These are phyloP conservation scores for Tetradesmus lagerheimii DNA, from an alignment of 139 green algal genomes.

Conservation along the genomic window DNA sequence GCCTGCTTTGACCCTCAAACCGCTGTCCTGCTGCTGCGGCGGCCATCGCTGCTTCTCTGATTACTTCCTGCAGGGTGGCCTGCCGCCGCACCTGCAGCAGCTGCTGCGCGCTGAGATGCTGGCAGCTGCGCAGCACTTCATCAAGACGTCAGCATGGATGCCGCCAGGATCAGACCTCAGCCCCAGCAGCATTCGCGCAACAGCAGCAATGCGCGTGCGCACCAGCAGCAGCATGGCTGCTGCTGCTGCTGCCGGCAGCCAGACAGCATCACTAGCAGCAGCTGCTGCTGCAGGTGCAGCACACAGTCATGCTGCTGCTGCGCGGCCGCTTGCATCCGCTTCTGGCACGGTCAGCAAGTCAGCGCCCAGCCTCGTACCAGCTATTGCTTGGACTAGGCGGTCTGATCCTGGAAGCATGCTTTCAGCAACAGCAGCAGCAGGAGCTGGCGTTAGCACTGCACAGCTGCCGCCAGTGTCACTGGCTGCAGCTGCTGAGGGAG, in stretches of 20 bases:
- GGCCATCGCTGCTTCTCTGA: not conserved
- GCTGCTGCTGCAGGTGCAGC: not conserved
- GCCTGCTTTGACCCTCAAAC: no score
- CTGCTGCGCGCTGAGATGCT: constrained; percentile 38
- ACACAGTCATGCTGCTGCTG: not conserved
- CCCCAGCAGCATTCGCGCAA: not conserved
- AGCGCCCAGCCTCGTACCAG: not conserved
- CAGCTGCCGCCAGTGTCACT: not conserved
- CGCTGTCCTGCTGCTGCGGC: not conserved
- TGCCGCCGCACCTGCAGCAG: constrained; percentile 66
- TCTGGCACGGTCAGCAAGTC: not conserved
- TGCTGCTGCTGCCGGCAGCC: not conserved
- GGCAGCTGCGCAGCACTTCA: constrained; percentile 27
- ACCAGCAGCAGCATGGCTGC: not conserved
- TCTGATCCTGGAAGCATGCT: not conserved
- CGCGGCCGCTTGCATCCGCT: not conserved
- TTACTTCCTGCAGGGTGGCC: not conserved
- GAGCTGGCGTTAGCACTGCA: not conserved
- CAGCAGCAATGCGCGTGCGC: not conserved
- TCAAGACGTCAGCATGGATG: not conserved
- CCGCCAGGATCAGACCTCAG: not conserved
- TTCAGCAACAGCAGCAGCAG: not conserved
- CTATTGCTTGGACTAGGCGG: not conserved
- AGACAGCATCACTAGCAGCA: not conserved
- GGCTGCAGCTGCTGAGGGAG: not conserved